Conservation (phyloP, 257 asterid species). For the Plantago ovata region DNA sequence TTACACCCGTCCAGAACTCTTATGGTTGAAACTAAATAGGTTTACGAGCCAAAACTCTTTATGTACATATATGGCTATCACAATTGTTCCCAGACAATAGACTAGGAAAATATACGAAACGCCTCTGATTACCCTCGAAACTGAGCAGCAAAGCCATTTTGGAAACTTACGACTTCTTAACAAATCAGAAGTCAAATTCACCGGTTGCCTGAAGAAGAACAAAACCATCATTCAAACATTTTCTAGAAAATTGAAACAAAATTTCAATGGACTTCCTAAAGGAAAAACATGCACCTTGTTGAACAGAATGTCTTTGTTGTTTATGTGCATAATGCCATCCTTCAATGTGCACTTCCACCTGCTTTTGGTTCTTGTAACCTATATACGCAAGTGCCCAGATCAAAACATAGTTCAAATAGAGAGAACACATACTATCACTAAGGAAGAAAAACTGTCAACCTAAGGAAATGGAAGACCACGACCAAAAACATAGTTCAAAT, state of each 20-base stretch:
- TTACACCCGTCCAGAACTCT: conserved; percentile 13
- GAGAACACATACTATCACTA: background rate
- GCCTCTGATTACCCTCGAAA: conserved; percentile 22
- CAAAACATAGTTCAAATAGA: background rate
- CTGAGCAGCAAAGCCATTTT: conserved; percentile 15
- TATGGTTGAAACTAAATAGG: conserved; percentile 19
- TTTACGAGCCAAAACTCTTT: conserved; percentile 34
- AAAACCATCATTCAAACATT: background rate
- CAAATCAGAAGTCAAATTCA: conserved; percentile 76
- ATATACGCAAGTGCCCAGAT: conserved; percentile 15
- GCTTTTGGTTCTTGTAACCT: conserved; percentile 98
- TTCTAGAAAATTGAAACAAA: conserved; percentile 7
- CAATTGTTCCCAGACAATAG: conserved; percentile 28
- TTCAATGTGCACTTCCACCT: conserved; percentile 94
- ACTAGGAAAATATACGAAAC: conserved; percentile 17
- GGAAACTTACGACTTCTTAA: conserved; percentile 14
- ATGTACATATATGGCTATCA: conserved; percentile 36
- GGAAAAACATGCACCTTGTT: conserved; percentile 37
- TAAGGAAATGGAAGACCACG: background rate
- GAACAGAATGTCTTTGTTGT: conserved; percentile 84
- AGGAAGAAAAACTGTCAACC: background rate
- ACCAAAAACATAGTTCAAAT: background rate
- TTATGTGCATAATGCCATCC: conserved; percentile 97
- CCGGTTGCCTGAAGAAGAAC: conserved; percentile 64
- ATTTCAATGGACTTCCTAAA: background rate